These are phyloP conservation scores for Rhodotorula sp. DNA, from an alignment of 1,284 basidiomycete species.

Conservation along the genomic window DNA sequence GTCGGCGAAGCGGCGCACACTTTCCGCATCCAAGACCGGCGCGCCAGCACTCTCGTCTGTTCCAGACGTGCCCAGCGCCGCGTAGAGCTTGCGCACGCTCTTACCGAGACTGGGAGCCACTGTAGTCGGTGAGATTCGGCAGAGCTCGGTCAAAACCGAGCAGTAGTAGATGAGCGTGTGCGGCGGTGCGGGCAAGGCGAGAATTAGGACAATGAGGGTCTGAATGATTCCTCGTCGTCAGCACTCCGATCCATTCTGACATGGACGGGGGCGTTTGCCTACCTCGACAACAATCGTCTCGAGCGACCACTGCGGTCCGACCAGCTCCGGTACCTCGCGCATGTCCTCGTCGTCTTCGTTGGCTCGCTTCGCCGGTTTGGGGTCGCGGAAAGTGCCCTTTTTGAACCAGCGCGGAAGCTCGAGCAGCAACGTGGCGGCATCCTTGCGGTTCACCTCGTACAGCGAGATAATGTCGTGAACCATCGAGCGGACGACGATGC, in stretches of 20 bases:
- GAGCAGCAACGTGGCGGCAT: slow-evolving; percentile 81
- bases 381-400: slow-evolving; percentile 66
- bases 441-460: slow-evolving; percentile 95
- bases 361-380: slow-evolving; percentile 49
- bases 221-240: background rate
- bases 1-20: slow-evolving; percentile 75
- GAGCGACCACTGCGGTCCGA: slow-evolving; percentile 58
- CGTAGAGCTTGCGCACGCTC: slow-evolving; percentile 83
- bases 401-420: slow-evolving; percentile 83
- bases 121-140: slow-evolving; percentile 83
- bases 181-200: slow-evolving; percentile 72
- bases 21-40: slow-evolving; percentile 69
- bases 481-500: slow-evolving; percentile 56
- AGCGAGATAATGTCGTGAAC: slow-evolving; percentile 83
- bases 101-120: slow-evolving; percentile 95
- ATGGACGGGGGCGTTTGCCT: slow-evolving; percentile 3
- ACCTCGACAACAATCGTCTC: slow-evolving; percentile 79
- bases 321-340: slow-evolving; percentile 7
- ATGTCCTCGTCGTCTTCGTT: slow-evolving; percentile 53
- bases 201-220: slow-evolving; percentile 67
- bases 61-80: slow-evolving; percentile 58
- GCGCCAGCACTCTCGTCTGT: slow-evolving; percentile 31
- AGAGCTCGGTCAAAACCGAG: slow-evolving; percentile 85
- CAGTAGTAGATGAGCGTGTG: slow-evolving; percentile 84
- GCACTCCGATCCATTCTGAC: background rate